These are phyloP conservation scores for Neofusicoccum laricinum DNA, from an alignment of 2,329 filamentous ascomycete species.

Conservation along the genomic window DNA sequence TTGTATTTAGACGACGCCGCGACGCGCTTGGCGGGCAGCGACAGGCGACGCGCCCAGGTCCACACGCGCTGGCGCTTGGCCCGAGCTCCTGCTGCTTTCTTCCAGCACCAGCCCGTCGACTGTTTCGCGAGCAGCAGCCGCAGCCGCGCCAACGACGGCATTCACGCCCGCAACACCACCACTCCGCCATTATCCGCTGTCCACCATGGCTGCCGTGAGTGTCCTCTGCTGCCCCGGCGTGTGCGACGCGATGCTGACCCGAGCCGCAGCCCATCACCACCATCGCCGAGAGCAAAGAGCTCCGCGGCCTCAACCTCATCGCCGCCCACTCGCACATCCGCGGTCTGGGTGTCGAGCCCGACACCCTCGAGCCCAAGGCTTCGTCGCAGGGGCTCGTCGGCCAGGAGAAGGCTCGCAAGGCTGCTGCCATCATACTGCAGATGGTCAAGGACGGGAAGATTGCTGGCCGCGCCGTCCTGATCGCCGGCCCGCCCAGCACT, in stretches of 20 bases:
- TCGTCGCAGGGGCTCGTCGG: constrained; percentile 92
- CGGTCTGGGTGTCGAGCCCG: constrained; percentile 87
- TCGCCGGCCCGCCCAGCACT: constrained; percentile 93
- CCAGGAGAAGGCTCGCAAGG: constrained; percentile 94
- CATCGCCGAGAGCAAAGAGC: constrained; percentile 91
- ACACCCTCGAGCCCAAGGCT: constrained; percentile 81
- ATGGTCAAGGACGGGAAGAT: constrained; percentile 99
- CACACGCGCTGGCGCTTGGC: not conserved
- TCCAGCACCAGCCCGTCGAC: not conserved
- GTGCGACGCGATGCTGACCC: not conserved
- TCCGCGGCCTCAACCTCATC: constrained; percentile 94
- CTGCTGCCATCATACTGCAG: constrained; percentile 91
- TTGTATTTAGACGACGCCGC: not conserved
- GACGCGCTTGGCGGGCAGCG: too few species aligned
- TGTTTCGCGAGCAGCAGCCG: not conserved
- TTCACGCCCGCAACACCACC: not conserved
- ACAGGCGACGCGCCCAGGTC: not conserved
- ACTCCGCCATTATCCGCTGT: not conserved
- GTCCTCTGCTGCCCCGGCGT: not conserved
- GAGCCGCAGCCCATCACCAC: constrained; percentile 64
- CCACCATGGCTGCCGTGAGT: constrained; percentile 17
- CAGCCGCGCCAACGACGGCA: not conserved
- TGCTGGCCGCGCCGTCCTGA: constrained; percentile 88
- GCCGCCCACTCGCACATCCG: constrained; percentile 98
- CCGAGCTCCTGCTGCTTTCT: not conserved